These are phyloP conservation scores for Globisporangium megalacanthum DNA, from an alignment of 352 stramenopile species.

Conservation along the genomic window DNA sequence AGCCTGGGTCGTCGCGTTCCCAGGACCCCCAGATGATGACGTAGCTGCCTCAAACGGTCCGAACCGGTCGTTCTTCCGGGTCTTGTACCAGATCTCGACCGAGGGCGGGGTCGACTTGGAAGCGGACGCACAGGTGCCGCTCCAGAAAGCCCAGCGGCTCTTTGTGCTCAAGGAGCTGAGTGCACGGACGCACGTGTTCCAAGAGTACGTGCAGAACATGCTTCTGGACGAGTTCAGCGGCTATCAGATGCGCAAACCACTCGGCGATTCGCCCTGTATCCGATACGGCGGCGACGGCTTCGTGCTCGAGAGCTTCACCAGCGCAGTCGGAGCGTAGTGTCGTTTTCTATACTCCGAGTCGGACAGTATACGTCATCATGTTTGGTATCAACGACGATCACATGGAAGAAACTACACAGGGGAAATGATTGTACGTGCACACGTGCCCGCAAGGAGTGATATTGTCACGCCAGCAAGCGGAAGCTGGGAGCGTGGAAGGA, in stretches of 20 bases:
- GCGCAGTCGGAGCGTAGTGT: too few species aligned
- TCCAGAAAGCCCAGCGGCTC: background rate
- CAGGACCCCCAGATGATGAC: background rate
- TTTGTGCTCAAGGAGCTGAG: conserved; percentile 9
- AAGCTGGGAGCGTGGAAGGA: too few species aligned
- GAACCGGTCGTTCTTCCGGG: conserved; percentile 4
- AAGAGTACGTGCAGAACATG: conserved; percentile 6
- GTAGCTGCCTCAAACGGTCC: too few species aligned
- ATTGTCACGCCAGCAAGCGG: too few species aligned
- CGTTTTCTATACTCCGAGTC: too few species aligned
- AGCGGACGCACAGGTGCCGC: background rate
- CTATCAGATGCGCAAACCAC: background rate
- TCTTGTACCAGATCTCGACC: conserved; percentile 2
- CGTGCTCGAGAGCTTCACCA: too few species aligned
- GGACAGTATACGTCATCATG: too few species aligned
- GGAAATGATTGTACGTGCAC: too few species aligned
- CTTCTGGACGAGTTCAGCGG: conserved; percentile 5
- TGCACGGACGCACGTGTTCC: conserved; percentile 2
- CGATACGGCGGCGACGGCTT: too few species aligned
- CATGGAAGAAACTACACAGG: too few species aligned
- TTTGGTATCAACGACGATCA: too few species aligned
- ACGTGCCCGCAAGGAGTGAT: too few species aligned
- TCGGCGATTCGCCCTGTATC: background rate
- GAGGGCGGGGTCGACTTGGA: background rate
- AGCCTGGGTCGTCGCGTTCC: conserved; percentile 5